phyloP scores from a whole-genome alignment of 768 basidiomycete species.

The Termitomyces sp. region DNA sequence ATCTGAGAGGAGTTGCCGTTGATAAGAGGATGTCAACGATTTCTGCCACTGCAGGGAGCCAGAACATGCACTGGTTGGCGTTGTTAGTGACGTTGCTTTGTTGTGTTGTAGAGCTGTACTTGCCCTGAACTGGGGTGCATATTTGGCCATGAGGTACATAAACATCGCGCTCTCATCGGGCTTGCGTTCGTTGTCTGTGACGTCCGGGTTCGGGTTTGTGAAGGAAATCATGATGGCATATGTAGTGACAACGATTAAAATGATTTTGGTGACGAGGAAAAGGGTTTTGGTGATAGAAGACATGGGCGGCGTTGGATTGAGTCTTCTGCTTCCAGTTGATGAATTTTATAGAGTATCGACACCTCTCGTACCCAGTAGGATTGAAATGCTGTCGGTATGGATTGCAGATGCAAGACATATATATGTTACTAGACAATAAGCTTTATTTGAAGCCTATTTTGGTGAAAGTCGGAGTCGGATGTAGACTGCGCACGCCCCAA shows the following conservation, averaged over 20 bases:
- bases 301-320: too few species aligned
- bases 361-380: too few species aligned
- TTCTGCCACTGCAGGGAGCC: constrained; percentile 1
- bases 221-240: neutral
- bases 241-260: neutral
- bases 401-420: too few species aligned
- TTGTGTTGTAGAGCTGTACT: neutral
- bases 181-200: constrained; percentile 1
- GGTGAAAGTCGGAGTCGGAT: too few species aligned
- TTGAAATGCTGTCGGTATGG: too few species aligned
- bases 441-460: too few species aligned
- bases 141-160: neutral
- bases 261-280: too few species aligned
- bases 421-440: too few species aligned
- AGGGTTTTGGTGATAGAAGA: neutral
- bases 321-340: too few species aligned
- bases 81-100: neutral
- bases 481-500: too few species aligned
- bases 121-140: neutral
- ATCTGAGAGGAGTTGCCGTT: neutral
- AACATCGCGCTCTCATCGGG: neutral
- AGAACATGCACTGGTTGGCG: neutral
- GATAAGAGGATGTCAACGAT: neutral
- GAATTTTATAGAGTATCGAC: too few species aligned
- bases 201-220: constrained; percentile 1